Evolutionary conservation across 441 rosid species (phyloP).

Genomic region (Lepidium campestre): DNA sequence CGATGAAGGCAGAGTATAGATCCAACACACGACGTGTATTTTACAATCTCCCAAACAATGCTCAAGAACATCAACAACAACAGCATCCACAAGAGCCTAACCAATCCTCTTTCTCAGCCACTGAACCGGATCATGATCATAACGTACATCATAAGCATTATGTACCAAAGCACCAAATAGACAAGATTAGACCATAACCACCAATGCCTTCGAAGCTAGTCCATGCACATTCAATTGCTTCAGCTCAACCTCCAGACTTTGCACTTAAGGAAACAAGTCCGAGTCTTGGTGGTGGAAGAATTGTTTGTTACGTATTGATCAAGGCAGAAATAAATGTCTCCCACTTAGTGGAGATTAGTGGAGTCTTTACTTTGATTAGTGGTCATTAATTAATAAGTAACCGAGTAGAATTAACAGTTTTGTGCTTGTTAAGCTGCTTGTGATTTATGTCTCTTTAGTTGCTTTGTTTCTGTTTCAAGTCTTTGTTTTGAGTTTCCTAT

Average conservation of each 20-base stretch:
- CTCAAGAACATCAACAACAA: conserved; percentile 35
- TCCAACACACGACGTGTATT: conserved; percentile 48
- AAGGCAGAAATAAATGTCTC: too few species aligned
- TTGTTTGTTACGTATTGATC: conserved; percentile 26
- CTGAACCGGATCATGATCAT: conserved; percentile 3
- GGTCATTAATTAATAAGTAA: too few species aligned
- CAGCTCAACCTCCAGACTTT: conserved; percentile 75
- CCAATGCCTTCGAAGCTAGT: conserved; percentile 59
- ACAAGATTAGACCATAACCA: conserved; percentile 63
- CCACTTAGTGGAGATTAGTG: too few species aligned
- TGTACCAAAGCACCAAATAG: conserved; percentile 50
- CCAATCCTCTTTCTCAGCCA: conserved; percentile 28
- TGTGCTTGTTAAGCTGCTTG: too few species aligned
- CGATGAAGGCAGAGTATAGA: conserved; percentile 24
- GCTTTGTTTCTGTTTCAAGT: too few species aligned
- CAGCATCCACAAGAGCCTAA: conserved; percentile 17
- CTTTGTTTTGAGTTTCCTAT: too few species aligned
- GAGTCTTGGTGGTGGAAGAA: conserved; percentile 91
- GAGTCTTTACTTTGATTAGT: too few species aligned
- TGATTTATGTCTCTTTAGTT: too few species aligned
- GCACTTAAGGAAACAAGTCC: conserved; percentile 97
- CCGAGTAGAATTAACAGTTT: too few species aligned
- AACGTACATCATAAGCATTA: conserved; percentile 46
- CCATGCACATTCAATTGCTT: conserved; percentile 56
- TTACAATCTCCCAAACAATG: conserved; percentile 66